Evolutionary conservation across 108 stramenopile genomes (phyloP).

Genomic region (Nitzschia inconspicua): DNA sequence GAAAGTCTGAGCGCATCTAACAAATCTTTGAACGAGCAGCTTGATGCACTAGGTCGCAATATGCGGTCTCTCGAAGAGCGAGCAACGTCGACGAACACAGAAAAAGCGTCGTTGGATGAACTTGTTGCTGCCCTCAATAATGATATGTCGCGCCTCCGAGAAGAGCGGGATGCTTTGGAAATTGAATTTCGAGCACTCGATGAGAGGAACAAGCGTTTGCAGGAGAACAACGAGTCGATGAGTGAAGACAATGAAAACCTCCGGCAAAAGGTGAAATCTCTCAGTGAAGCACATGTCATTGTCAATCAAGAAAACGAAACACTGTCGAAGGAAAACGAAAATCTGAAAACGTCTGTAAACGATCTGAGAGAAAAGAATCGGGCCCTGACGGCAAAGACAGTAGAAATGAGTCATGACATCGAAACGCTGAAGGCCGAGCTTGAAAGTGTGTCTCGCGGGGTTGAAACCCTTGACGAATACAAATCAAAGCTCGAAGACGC

Average conservation of each 20-base stretch:
- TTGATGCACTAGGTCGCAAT: not conserved
- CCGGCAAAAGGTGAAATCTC: not conserved
- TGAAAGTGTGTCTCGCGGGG: constrained; percentile 21
- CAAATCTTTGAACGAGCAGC: not conserved
- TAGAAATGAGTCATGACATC: constrained; percentile 28
- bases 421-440: constrained; percentile 39
- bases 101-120: too few relatives aligned
- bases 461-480: constrained; percentile 21
- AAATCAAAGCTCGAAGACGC: constrained; percentile 43
- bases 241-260: not conserved
- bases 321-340: not conserved
- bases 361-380: constrained; percentile 7
- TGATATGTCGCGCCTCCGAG: not conserved
- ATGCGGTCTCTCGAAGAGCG: too few relatives aligned
- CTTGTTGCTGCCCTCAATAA: too few relatives aligned
- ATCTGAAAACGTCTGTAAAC: not conserved
- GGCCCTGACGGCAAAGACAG: not conserved
- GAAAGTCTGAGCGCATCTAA: not conserved
- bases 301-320: not conserved
- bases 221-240: not conserved
- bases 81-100: too few relatives aligned
- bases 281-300: not conserved
- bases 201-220: not conserved
- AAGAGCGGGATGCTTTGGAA: not conserved
- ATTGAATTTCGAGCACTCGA: not conserved